Conservation (phyloP, 768 basidiomycete genomes). For the Clitopilus hobsonii region DNA sequence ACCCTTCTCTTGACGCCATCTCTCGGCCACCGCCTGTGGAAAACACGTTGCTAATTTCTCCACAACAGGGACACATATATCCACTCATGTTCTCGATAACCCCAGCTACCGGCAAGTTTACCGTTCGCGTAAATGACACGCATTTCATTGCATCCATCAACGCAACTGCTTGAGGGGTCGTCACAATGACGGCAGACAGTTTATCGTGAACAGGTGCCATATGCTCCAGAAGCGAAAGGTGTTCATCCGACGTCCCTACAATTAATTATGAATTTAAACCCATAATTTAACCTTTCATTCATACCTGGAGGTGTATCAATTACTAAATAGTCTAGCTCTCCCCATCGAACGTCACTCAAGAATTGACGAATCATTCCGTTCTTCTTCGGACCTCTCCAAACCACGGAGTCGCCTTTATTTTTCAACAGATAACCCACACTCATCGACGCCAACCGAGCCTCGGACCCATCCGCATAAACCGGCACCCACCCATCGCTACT, state of each 20-base stretch:
- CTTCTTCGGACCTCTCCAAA: constrained; percentile 99
- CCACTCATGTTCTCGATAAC: constrained; percentile 99
- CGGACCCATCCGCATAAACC: constrained; percentile 84
- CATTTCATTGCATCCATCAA: constrained; percentile 95
- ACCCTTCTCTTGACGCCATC: constrained; percentile 71
- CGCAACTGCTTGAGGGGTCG: constrained; percentile 96
- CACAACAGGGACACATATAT: constrained; percentile 96
- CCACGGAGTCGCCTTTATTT: constrained; percentile 87
- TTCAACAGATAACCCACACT: constrained; percentile 93
- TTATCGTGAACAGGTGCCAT: constrained; percentile 78
- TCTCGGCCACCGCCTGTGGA: constrained; percentile 90
- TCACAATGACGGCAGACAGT: constrained; percentile 85
- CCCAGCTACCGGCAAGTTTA: constrained; percentile 83
- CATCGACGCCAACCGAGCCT: constrained; percentile 85
- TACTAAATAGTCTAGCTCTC: constrained; percentile 86
- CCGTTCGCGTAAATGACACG: constrained; percentile 88
- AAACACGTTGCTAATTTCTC: constrained; percentile 92
- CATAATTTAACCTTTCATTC: too few species aligned
- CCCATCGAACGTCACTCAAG: constrained; percentile 92
- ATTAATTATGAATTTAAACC: constrained; percentile 10
- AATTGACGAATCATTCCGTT: constrained; percentile 98
- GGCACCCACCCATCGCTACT: constrained; percentile 97
- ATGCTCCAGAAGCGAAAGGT: constrained; percentile 92
- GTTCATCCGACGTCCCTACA: constrained; percentile 96
- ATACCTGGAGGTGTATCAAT: constrained; percentile 97